These are phyloP conservation scores for Pholiota microspora DNA, from an alignment of 768 basidiomycete genomes.

Conservation along the genomic window DNA sequence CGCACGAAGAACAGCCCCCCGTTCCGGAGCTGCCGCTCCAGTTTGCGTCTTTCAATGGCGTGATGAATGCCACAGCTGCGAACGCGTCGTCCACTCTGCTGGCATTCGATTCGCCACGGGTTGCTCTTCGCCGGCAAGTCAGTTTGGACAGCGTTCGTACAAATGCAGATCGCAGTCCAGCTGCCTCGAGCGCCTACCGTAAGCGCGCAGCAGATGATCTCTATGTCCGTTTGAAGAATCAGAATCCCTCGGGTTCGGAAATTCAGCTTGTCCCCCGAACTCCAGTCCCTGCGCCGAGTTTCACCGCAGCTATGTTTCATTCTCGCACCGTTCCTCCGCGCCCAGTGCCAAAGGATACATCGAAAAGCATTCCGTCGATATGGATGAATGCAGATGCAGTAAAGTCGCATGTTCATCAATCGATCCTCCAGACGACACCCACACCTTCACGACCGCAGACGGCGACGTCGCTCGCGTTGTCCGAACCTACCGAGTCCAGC, in stretches of 20 bases:
- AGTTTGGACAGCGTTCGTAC: constrained; percentile 25
- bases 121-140: constrained; percentile 17
- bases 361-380: constrained; percentile 41
- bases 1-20: constrained; percentile 28
- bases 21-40: constrained; percentile 32
- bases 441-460: constrained; percentile 4
- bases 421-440: not conserved
- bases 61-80: constrained; percentile 17
- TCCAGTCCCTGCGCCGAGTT: constrained; percentile 21
- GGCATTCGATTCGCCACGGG: constrained; percentile 8
- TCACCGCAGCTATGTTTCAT: constrained; percentile 12
- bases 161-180: constrained; percentile 13
- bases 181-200: constrained; percentile 15
- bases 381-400: constrained; percentile 46
- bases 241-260: constrained; percentile 17
- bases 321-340: constrained; percentile 4
- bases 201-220: constrained; percentile 25
- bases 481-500: constrained; percentile 3
- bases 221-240: constrained; percentile 19
- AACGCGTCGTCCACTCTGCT: constrained; percentile 23
- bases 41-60: constrained; percentile 19
- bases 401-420: constrained; percentile 24
- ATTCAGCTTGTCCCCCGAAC: constrained; percentile 33
- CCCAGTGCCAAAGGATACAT: constrained; percentile 22
- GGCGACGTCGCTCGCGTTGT: constrained; percentile 2